These are phyloP conservation scores for Venturiaceae sp. DNA, from an alignment of 2,329 filamentous ascomycete genomes.

Conservation along the genomic window DNA sequence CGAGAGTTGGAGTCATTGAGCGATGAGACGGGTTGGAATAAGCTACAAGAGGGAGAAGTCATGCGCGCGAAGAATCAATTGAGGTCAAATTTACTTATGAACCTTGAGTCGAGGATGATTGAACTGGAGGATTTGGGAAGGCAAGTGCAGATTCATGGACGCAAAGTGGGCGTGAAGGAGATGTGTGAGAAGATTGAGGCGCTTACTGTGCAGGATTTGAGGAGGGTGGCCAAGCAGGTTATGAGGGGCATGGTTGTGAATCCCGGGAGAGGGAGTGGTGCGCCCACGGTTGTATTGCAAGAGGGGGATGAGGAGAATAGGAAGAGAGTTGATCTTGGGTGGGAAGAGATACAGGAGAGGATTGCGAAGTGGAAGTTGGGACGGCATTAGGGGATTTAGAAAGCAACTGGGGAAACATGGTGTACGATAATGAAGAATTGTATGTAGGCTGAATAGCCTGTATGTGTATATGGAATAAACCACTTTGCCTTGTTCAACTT, in stretches of 20 bases:
- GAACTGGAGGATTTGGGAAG: slow-evolving; percentile 92
- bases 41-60: slow-evolving; percentile 69
- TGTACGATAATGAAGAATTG: no score
- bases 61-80: slow-evolving; percentile 95
- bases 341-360: slow-evolving; percentile 83
- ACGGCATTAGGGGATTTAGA: slow-evolving; percentile 40
- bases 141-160: slow-evolving; percentile 93
- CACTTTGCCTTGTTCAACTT: no score
- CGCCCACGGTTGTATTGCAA: slow-evolving; percentile 89
- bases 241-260: slow-evolving; percentile 72
- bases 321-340: slow-evolving; percentile 58
- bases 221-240: slow-evolving; percentile 69
- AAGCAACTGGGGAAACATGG: no score
- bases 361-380: slow-evolving; percentile 81
- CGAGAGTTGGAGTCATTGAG: slow-evolving; percentile 75
- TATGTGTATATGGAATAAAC: no score
- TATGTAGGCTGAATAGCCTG: no score
- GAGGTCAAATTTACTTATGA: slow-evolving; percentile 84
- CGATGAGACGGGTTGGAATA: slow-evolving; percentile 61
- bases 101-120: slow-evolving; percentile 93
- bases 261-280: slow-evolving; percentile 66
- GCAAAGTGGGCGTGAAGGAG: slow-evolving; percentile 81
- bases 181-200: slow-evolving; percentile 85
- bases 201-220: slow-evolving; percentile 69
- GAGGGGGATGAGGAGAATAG: slow-evolving; percentile 66